Conservation (phyloP, 768 basidiomycete species). For the Gloeostereum incarnatum region DNA sequence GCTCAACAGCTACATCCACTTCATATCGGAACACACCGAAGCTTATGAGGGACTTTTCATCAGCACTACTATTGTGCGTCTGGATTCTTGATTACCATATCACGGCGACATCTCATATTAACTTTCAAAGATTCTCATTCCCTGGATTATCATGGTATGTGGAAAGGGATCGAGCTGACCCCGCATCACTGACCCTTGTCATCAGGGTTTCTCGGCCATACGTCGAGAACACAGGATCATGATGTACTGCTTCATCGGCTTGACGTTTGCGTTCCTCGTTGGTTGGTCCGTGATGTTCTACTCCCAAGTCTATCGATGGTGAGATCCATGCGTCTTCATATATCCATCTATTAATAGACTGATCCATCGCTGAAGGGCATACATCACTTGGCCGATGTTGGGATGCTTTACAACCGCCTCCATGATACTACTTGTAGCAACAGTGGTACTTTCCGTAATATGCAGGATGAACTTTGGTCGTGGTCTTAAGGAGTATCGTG, state of each 20-base stretch:
- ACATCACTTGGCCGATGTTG: constrained; percentile 39
- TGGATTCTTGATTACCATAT: background rate
- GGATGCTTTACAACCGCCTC: constrained; percentile 35
- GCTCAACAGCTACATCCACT: constrained; percentile 31
- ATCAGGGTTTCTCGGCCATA: constrained; percentile 43
- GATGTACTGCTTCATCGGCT: constrained; percentile 33
- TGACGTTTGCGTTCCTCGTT: constrained; percentile 25
- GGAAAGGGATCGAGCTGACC: background rate
- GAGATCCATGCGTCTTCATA: constrained; percentile 8
- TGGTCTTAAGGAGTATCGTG: constrained; percentile 48
- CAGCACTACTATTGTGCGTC: constrained; percentile 32
- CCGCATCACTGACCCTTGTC: background rate
- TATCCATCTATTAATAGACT: constrained; percentile 17
- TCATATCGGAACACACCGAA: constrained; percentile 28
- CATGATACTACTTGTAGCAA: constrained; percentile 25
- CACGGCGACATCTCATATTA: constrained; percentile 1
- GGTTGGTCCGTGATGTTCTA: constrained; percentile 38
- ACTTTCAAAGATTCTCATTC: constrained; percentile 30
- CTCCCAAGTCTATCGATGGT: constrained; percentile 35
- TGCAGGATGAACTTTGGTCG: constrained; percentile 34
- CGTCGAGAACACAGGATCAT: constrained; percentile 30
- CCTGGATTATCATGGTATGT: constrained; percentile 43
- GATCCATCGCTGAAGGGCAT: constrained; percentile 27
- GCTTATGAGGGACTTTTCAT: constrained; percentile 38
- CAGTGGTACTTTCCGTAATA: constrained; percentile 17